phyloP scores from a whole-genome alignment of 768 basidiomycete species.

The Lentinula guzmanii region DNA sequence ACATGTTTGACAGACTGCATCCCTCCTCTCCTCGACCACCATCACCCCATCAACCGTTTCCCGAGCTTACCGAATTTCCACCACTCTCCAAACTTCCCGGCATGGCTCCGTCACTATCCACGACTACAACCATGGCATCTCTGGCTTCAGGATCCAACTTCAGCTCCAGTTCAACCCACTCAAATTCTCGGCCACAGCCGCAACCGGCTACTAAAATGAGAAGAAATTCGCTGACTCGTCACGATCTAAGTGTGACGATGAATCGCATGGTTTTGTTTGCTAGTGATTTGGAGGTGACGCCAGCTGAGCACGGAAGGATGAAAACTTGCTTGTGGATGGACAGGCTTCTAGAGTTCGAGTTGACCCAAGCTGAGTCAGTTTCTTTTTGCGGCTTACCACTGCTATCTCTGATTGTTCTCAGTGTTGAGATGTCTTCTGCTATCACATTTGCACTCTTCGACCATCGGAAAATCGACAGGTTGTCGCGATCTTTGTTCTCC shows the following conservation, averaged over 20 bases:
- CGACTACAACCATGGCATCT: constrained; percentile 43
- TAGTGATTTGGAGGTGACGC: constrained; percentile 28
- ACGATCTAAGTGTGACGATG: constrained; percentile 54
- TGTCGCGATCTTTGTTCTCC: constrained; percentile 46
- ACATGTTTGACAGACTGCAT: constrained; percentile 27
- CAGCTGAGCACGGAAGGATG: constrained; percentile 59
- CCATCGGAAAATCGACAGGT: constrained; percentile 50
- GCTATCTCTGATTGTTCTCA: constrained; percentile 12
- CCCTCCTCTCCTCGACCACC: constrained; percentile 31
- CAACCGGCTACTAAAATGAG: constrained; percentile 24
- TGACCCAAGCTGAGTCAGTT: constrained; percentile 46
- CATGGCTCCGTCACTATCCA: constrained; percentile 48
- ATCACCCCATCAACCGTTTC: constrained; percentile 27
- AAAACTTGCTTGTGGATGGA: constrained; percentile 73
- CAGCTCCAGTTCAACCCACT: neutral
- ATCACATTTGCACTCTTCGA: constrained; percentile 63
- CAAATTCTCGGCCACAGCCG: neutral
- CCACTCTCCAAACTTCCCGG: constrained; percentile 44
- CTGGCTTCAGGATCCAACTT: constrained; percentile 14
- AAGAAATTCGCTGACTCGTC: constrained; percentile 42
- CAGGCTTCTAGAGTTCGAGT: constrained; percentile 42
- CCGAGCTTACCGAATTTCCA: constrained; percentile 34
- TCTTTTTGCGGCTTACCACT: constrained; percentile 3
- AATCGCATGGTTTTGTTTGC: constrained; percentile 64
- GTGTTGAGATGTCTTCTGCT: constrained; percentile 34